Conservation (phyloP, 2,329 filamentous ascomycete genomes). For the Phyllosticta capitalensis region DNA sequence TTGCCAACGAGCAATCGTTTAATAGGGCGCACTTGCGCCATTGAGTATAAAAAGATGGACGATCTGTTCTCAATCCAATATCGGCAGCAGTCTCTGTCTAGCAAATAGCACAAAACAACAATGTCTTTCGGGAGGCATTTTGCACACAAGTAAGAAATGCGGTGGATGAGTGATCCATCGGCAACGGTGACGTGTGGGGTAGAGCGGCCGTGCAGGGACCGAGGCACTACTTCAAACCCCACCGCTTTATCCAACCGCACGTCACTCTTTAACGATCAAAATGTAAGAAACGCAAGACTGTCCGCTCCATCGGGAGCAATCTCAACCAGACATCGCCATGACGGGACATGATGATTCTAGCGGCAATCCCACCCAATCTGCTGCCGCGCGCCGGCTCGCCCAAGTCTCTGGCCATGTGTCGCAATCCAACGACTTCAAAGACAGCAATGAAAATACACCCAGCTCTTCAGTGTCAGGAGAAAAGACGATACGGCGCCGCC, state of each 20-base stretch:
- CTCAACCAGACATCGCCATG: neutral
- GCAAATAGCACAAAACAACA: conserved; percentile 14
- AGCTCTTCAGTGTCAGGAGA: conserved; percentile 12
- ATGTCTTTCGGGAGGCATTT: neutral
- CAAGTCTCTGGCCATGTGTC: conserved; percentile 40
- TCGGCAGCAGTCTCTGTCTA: neutral
- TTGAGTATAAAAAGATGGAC: neutral
- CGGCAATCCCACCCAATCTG: conserved; percentile 10
- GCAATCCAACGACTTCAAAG: neutral
- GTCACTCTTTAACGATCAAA: neutral
- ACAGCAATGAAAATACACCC: conserved; percentile 24
- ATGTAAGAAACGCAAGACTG: neutral
- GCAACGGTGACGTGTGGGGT: neutral
- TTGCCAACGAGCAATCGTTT: conserved; percentile 46
- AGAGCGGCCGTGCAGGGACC: neutral
- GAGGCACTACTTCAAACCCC: conserved; percentile 6
- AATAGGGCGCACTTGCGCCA: conserved; percentile 26
- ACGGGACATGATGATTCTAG: conserved; percentile 1
- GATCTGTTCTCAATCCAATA: neutral
- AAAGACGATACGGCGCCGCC: conserved; percentile 20
- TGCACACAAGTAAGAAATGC: no score
- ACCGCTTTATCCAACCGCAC: neutral
- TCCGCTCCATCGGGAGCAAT: neutral
- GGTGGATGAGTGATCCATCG: neutral
- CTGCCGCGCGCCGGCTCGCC: conserved; percentile 35